These are phyloP conservation scores for Pharus latifolius DNA, from an alignment of 176 grass and related monocot genomes.

Conservation along the genomic window DNA sequence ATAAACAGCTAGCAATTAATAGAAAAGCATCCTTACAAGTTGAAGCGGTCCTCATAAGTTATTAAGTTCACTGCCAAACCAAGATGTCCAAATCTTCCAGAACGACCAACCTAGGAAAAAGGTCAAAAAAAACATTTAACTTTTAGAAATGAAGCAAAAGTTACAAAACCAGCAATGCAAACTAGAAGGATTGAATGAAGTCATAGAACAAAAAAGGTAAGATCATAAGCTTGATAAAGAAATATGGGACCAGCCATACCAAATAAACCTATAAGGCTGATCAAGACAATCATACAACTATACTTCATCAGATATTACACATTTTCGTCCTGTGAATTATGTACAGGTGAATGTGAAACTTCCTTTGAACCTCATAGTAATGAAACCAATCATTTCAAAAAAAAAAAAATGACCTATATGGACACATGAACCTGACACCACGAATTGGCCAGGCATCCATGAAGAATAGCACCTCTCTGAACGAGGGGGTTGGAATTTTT, in stretches of 20 bases:
- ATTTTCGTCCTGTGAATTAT: too few relatives aligned
- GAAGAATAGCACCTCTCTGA: too few relatives aligned
- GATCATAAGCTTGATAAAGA: not conserved
- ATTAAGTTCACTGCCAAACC: constrained; percentile 69
- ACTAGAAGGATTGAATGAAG: not conserved
- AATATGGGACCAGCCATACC: not conserved
- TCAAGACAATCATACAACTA: too few relatives aligned
- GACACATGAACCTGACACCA: not conserved
- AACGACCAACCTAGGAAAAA: constrained; percentile 56
- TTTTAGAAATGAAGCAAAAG: not conserved
- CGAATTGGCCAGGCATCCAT: too few relatives aligned
- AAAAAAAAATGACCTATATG: not conserved
- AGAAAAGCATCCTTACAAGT: constrained; percentile 33
- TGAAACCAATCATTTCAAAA: too few relatives aligned
- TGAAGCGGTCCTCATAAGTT: constrained; percentile 70
- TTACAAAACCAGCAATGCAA: not conserved
- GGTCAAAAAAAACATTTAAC: not conserved
- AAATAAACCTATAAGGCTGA: not conserved
- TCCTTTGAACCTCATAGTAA: too few relatives aligned
- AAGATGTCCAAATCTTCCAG: constrained; percentile 66
- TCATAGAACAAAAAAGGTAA: not conserved
- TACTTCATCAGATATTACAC: too few relatives aligned
- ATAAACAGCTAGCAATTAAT: not conserved
- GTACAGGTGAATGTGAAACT: not conserved
- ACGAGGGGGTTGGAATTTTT: too few relatives aligned